phyloP scores from a whole-genome alignment of 352 stramenopile genomes.

The Globisporangium spiculum region DNA sequence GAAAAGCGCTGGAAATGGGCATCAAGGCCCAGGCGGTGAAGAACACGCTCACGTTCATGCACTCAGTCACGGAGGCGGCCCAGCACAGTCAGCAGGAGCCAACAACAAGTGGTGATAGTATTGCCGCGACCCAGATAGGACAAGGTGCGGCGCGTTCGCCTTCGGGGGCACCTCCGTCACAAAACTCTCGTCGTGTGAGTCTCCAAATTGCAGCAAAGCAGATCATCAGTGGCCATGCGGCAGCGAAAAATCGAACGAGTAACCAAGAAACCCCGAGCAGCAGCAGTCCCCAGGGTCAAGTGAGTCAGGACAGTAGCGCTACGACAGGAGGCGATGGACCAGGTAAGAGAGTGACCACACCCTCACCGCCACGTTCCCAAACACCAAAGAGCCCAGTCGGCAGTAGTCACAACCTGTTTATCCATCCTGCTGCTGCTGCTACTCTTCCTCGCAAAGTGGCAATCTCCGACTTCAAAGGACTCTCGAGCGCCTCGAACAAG shows the following conservation, averaged over 20 bases:
- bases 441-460: constrained; percentile 25
- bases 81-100: constrained; percentile 12
- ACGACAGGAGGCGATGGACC: background rate
- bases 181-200: constrained; percentile 16
- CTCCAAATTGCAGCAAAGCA: constrained; percentile 36
- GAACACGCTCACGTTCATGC: constrained; percentile 45
- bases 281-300: background rate
- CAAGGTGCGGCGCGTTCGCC: background rate
- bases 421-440: background rate
- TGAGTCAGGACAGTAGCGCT: background rate
- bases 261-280: constrained; percentile 18
- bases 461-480: constrained; percentile 30
- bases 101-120: background rate
- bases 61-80: constrained; percentile 21
- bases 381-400: constrained; percentile 5
- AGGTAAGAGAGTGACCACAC: background rate
- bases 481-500: constrained; percentile 34
- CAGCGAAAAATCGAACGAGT: constrained; percentile 9
- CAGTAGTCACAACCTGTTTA: constrained; percentile 1
- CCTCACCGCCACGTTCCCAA: background rate
- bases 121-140: background rate
- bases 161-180: background rate
- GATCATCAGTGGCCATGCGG: constrained; percentile 25
- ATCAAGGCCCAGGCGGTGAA: constrained; percentile 42
- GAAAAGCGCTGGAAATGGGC: constrained; percentile 25